A percentile compares a stretch with the other conserved stretches of the same genome.
Evolutionary conservation across 2,329 filamentous ascomycete species (phyloP).

Genomic region (Nannizzia gypsea): DNA sequence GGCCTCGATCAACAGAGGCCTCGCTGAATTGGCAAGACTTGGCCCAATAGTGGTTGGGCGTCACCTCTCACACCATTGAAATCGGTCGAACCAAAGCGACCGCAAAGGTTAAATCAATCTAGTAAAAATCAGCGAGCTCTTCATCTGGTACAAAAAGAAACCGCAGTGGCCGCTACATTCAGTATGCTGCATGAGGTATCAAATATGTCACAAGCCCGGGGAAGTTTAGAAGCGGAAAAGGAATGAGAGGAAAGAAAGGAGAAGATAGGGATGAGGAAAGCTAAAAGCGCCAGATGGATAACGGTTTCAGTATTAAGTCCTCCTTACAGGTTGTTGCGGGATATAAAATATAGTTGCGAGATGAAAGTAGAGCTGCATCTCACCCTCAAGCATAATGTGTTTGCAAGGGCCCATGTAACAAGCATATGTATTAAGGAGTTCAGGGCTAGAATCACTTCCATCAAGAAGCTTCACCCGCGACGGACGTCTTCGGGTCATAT

Average conservation of each 20-base stretch:
- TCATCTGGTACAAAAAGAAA: constrained; percentile 4
- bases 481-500: neutral
- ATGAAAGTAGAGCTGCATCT: neutral
- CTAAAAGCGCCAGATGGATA: neutral
- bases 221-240: neutral
- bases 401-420: neutral
- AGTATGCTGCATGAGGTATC: neutral
- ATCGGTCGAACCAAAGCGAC: neutral
- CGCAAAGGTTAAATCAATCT: constrained; percentile 4
- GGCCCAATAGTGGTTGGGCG: constrained; percentile 6
- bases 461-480: neutral
- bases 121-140: constrained; percentile 5
- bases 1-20: constrained; percentile 1
- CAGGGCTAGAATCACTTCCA: neutral
- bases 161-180: neutral
- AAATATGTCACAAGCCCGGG: neutral
- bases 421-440: neutral
- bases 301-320: neutral
- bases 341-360: neutral
- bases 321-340: neutral
- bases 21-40: constrained; percentile 6
- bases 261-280: neutral
- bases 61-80: neutral
- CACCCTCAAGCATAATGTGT: neutral
- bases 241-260: neutral